Conservation (phyloP, 306 rosid genomes). For the Malus orientalis region DNA sequence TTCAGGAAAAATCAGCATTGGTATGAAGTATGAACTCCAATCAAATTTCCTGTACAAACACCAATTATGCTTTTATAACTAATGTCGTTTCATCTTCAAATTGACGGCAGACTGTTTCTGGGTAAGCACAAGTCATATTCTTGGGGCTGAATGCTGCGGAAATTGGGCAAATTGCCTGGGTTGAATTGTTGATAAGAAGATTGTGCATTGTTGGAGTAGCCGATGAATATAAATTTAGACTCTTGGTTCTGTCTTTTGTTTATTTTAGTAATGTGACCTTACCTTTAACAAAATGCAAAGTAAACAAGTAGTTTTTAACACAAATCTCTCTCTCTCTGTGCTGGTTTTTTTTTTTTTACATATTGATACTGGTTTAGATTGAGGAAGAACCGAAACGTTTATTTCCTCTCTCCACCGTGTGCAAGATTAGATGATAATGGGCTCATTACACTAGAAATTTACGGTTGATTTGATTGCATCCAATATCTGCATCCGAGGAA, state of each 20-base stretch:
- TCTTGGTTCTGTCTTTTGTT: background rate
- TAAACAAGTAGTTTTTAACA: background rate
- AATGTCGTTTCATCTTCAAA: background rate
- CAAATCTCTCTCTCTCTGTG: background rate
- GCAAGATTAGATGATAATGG: background rate
- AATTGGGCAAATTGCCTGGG: background rate
- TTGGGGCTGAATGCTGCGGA: background rate
- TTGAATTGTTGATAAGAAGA: conserved; percentile 38
- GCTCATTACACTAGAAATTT: conserved; percentile 30
- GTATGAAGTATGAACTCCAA: conserved; percentile 24
- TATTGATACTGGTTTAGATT: background rate
- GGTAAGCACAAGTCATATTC: background rate
- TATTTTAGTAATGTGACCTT: background rate
- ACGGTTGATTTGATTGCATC: conserved; percentile 88
- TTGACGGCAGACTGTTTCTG: background rate
- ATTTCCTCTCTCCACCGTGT: background rate
- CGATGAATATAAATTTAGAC: background rate
- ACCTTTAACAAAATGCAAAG: background rate
- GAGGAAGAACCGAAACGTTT: background rate
- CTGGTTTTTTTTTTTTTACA: background rate
- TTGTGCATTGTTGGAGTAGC: background rate
- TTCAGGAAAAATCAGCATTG: conserved; percentile 91
- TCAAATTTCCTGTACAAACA: background rate
- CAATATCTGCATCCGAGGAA: conserved; percentile 63
- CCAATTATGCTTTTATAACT: background rate